Conservation (phyloP, 352 stramenopile species). For the Pythium coloratum region DNA sequence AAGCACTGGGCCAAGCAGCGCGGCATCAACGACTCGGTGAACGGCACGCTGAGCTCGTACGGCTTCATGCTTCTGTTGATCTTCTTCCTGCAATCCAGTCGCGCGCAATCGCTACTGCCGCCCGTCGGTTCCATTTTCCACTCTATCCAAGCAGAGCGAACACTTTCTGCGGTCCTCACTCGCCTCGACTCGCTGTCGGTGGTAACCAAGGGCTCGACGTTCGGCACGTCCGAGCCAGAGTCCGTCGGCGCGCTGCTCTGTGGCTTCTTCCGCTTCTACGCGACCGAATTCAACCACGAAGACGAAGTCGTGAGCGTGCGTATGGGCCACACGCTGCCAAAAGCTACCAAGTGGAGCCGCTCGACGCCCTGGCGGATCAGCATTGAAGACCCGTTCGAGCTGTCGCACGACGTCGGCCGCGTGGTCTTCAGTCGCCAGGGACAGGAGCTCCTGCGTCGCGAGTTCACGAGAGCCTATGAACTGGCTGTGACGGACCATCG, state of each 20-base stretch:
- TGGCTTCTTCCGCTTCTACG: constrained; percentile 98
- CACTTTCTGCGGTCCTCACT: constrained; percentile 82
- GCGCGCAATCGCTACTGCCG: constrained; percentile 52
- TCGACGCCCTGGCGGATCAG: constrained; percentile 71
- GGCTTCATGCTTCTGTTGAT: constrained; percentile 97
- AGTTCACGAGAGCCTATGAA: constrained; percentile 65
- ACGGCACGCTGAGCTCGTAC: constrained; percentile 97
- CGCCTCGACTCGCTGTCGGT: constrained; percentile 67
- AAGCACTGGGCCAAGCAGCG: constrained; percentile 98
- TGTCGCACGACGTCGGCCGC: constrained; percentile 74
- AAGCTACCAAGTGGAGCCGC: constrained; percentile 73
- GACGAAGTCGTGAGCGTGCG: constrained; percentile 93
- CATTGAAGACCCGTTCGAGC: constrained; percentile 87
- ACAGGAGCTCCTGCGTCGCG: constrained; percentile 54
- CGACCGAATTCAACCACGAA: constrained; percentile 94
- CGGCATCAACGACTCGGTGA: constrained; percentile 96
- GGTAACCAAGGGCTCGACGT: constrained; percentile 42
- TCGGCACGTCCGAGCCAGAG: constrained; percentile 68
- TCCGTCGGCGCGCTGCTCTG: constrained; percentile 92
- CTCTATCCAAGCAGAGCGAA: constrained; percentile 86
- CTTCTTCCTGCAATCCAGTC: constrained; percentile 93
- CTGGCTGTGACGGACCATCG: constrained; percentile 46
- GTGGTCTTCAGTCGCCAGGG: constrained; percentile 76
- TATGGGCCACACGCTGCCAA: constrained; percentile 57
- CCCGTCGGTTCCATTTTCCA: constrained; percentile 48